Percentiles rank a stretch among this genome's conserved stretches.
Conservation (phyloP, 2,329 filamentous ascomycete species). For the Chaetomiaceae sp. region DNA sequence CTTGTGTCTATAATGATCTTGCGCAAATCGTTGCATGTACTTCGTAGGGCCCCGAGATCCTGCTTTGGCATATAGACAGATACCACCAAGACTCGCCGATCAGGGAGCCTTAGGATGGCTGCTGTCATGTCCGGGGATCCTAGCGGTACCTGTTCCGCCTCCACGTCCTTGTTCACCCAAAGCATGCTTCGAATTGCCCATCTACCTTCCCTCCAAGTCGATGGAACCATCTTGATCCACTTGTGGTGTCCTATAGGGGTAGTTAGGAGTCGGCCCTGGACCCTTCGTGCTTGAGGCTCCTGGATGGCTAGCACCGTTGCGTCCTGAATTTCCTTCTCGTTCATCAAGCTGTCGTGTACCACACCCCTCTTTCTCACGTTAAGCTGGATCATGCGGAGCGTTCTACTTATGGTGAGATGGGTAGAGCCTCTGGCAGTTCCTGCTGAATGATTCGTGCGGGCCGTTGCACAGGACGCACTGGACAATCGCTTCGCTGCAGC, state of each 20-base stretch:
- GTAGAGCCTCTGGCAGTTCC: background rate
- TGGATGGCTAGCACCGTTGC: background rate
- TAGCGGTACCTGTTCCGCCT: background rate
- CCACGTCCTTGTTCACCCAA: slow-evolving; percentile 2
- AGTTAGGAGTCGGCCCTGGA: background rate
- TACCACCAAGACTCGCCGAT: background rate
- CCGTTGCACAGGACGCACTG: background rate
- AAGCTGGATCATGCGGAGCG: background rate
- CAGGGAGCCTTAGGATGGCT: background rate
- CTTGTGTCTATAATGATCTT: no score
- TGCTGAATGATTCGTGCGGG: background rate
- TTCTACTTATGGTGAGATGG: background rate
- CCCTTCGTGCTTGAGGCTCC: background rate
- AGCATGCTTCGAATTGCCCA: slow-evolving; percentile 1
- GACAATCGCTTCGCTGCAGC: background rate
- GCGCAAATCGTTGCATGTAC: background rate
- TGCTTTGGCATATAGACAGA: background rate
- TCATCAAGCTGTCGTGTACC: slow-evolving; percentile 3
- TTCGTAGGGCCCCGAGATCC: background rate
- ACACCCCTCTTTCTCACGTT: background rate
- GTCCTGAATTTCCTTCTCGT: background rate
- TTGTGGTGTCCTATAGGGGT: slow-evolving; percentile 1
- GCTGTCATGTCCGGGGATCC: background rate
- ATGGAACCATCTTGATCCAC: slow-evolving; percentile 4
- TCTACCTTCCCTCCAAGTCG: background rate